Conservation (phyloP, 306 rosid genomes). For the Trifolium pratense region DNA sequence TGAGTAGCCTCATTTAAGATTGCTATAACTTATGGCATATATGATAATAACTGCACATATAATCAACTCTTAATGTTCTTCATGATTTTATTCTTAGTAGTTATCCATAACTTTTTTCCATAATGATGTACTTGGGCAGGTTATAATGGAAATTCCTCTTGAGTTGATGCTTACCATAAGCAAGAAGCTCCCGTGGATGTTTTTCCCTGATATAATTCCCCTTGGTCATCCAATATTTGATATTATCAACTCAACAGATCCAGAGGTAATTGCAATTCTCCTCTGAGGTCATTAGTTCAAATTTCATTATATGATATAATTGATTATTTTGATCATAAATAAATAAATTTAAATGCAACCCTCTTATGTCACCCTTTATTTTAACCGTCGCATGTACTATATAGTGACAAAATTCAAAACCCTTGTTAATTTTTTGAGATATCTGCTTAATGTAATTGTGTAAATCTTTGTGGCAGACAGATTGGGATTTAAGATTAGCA, state of each 20-base stretch:
- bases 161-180: constrained; percentile 90
- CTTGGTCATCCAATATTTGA: constrained; percentile 96
- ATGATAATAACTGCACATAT: not conserved
- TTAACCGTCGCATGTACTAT: constrained; percentile 5
- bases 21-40: constrained; percentile 15
- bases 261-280: constrained; percentile 69
- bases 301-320: constrained; percentile 21
- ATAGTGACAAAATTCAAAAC: not conserved
- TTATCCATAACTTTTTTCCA: constrained; percentile 16
- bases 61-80: not conserved
- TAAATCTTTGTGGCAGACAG: constrained; percentile 82
- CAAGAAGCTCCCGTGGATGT: constrained; percentile 96
- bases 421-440: not conserved
- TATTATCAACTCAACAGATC: constrained; percentile 86
- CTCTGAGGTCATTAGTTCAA: constrained; percentile 14
- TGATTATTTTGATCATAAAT: constrained; percentile 12
- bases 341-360: not conserved
- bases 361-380: not conserved
- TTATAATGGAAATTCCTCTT: constrained; percentile 93
- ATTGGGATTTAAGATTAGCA: constrained; percentile 94
- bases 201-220: constrained; percentile 92
- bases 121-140: constrained; percentile 57
- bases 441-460: constrained; percentile 41
- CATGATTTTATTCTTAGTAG: constrained; percentile 16
- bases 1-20: constrained; percentile 52